Base-by-base conservation (phyloP, 2,329 filamentous ascomycete species). In the Sporothrix luriei region DNA sequence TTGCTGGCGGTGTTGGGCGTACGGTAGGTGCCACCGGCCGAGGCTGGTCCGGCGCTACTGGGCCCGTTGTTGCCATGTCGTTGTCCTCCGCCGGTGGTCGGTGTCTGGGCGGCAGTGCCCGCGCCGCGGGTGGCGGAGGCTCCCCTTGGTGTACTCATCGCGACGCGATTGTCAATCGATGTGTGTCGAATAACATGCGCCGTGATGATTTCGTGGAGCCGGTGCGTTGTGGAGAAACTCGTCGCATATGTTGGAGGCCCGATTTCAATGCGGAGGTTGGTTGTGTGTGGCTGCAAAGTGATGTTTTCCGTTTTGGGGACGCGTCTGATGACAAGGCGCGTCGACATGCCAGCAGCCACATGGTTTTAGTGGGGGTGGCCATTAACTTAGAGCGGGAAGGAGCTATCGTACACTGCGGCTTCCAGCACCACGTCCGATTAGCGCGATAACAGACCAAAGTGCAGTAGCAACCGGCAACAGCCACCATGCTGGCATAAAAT, bases 1-100 rank as follows among this genome's bases (percentile, higher is more conserved):
- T 66, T 61, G 38, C 52, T 49, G 14, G 52, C 67, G 1, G 69
- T 67, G 2, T 71, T 73, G 5, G 71, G 69, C 16, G 71, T 73
- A 4, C 70, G 69, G 13, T 71, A 68, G 3, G 65, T 48, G 33
- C 46, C 26, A 38, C 33, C 59, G 52, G n/a, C 68, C 11, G 49
- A 66, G 11, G 64, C 33, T 16, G 54, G 55, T 16, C 69, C 69
- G 49, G 19, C 26, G 40, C 65, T 70, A 55, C 64, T 49, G n/a
- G 49, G 69, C 3, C n/a, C 49, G 14, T 46, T 16, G 29, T 62
- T 62, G 55, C 13, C 24, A n/a, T 43, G 4, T 26, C 13, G 46
- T 3, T 46, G 64, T 43, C 24, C 55, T n/a, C 59, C 40, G 4
- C 62, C 70, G 1, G 70, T 69, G 9, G 70, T 71, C 2, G 70